Evolutionary conservation across 129 eudicot species (phyloP), one percentile per base, ranked within the genome.

Genomic region (Helichrysum umbraculigerum): DNA sequence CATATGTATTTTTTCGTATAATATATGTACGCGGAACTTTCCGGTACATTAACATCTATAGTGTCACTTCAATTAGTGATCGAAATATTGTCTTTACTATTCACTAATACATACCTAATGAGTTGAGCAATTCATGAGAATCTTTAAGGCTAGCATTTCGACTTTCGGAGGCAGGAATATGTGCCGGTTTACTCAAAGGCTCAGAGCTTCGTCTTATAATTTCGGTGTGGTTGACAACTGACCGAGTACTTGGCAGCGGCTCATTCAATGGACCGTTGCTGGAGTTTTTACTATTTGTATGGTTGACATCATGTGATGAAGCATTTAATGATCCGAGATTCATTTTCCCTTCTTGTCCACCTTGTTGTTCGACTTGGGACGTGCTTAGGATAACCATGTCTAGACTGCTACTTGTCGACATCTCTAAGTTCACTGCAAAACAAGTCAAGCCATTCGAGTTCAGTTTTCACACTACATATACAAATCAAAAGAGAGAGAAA

Each of bases 401-500:
- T 52, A 54, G 71, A 66, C 29, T 28, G 64, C 56, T 68, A 64
- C 71, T 58, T 7, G 66, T 67, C 7, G 72, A 33, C 64, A 77
- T 8, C 59, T 66, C 57, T 72, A 47, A 33, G 37, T 50, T 72
- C 67, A 77, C 75, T 68, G 76, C 66, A 73, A 56, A 28, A 51
- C 3, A 20, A 63, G 29, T 3, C 0, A 25, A 42, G 5, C 30
- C 17, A 29, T 71, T 32, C 6, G 16, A 29, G 64, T 25, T 51
- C 7, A 34, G 52, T 19, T 76, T 50, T 17, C 50, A 62, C 44
- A 62, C 7, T 11, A 65, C 15, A 12, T 42, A 21, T n/a, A 15
- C 21, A 4, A 14, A 19, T 39, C 34, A 39, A 39, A 39, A 7
- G 8, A 33, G 35, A 33, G 35, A 6, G 35, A 33, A 33, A 6